Conservation (phyloP, 306 rosid species). For the Rosa persica region DNA sequence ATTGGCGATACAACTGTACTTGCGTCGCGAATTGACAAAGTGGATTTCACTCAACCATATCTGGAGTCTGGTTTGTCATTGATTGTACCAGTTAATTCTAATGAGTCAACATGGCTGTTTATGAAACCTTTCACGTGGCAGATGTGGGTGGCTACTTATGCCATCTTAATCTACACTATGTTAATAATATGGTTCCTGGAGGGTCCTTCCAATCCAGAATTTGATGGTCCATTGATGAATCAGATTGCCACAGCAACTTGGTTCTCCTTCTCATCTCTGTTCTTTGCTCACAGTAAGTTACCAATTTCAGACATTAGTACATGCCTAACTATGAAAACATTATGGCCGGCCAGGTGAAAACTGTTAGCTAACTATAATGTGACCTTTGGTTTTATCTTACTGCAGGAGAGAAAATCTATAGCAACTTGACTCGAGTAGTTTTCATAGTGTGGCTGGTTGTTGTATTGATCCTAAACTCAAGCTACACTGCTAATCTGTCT, state of each 20-base stretch:
- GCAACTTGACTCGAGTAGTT: slow-evolving; percentile 46
- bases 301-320: background rate
- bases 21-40: slow-evolving; percentile 40
- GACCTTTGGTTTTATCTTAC: background rate
- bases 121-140: slow-evolving; percentile 62
- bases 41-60: slow-evolving; percentile 62
- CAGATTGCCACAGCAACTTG: slow-evolving; percentile 51
- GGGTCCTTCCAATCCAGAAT: slow-evolving; percentile 39
- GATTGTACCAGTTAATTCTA: slow-evolving; percentile 39
- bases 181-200: slow-evolving; percentile 55
- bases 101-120: slow-evolving; percentile 52
- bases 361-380: no score
- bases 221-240: slow-evolving; percentile 41
- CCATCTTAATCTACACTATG: slow-evolving; percentile 49
- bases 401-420: slow-evolving; percentile 45
- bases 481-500: slow-evolving; percentile 71
- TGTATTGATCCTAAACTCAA: slow-evolving; percentile 53
- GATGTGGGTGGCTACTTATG: slow-evolving; percentile 46
- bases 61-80: slow-evolving; percentile 65
- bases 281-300: slow-evolving; percentile 73
- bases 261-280: slow-evolving; percentile 62
- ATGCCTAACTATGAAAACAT: background rate
- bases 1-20: slow-evolving; percentile 59
- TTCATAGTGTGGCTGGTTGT: slow-evolving; percentile 49
- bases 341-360: no score